These are phyloP conservation scores for Withania somnifera DNA, from an alignment of 305 asterid genomes.

Conservation along the genomic window DNA sequence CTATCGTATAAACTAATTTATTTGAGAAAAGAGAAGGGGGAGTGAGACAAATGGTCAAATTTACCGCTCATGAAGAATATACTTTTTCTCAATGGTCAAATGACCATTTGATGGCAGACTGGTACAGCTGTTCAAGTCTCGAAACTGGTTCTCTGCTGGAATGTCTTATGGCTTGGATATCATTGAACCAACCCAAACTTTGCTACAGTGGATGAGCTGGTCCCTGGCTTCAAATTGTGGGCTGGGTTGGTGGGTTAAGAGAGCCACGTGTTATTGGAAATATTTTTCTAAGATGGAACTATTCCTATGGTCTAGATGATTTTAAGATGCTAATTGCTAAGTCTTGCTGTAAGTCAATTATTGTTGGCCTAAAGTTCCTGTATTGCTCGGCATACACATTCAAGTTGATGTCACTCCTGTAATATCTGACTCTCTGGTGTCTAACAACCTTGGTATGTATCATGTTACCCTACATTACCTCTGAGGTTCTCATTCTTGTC, in stretches of 20 bases:
- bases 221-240: neutral
- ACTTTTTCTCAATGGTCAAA: neutral
- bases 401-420: neutral
- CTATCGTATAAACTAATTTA: neutral
- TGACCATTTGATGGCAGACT: neutral
- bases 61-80: neutral
- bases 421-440: neutral
- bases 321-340: neutral
- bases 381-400: neutral
- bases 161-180: neutral
- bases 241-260: neutral
- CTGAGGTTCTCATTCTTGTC: neutral
- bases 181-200: neutral
- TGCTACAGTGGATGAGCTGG: neutral
- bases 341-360: neutral
- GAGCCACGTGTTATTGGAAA: neutral
- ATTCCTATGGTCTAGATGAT: neutral
- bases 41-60: neutral
- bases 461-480: neutral
- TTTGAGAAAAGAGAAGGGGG: neutral
- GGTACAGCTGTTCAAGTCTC: neutral
- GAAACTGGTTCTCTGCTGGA: neutral
- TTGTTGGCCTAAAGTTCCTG: neutral
- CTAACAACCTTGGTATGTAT: neutral
- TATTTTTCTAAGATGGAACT: neutral